A percentile compares a stretch with the other conserved stretches of the same genome.
Evolutionary conservation across 345 rosid species (phyloP).

Genomic region (Erodium maritimum): DNA sequence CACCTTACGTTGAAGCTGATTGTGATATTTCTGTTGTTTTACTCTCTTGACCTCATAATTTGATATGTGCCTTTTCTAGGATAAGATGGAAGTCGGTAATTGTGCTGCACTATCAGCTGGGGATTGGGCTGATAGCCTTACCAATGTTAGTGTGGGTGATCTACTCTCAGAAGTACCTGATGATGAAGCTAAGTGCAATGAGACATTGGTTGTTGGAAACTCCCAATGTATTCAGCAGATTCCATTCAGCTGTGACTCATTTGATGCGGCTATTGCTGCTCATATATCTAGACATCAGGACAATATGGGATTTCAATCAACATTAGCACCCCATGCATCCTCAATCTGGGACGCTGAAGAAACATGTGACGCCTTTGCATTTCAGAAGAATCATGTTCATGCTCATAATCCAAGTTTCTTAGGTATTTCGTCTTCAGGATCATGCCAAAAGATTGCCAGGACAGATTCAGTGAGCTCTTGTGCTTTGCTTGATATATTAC

Average conservation of each 20-base stretch:
- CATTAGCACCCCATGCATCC: constrained; percentile 32
- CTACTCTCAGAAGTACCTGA: constrained; percentile 65
- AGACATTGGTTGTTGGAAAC: constrained; percentile 25
- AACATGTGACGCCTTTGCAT: constrained; percentile 93
- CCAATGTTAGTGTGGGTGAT: constrained; percentile 85
- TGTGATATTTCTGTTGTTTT: not conserved
- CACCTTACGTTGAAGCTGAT: no score
- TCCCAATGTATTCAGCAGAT: constrained; percentile 46
- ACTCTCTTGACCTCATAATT: not conserved
- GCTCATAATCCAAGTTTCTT: constrained; percentile 16
- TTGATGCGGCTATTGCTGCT: constrained; percentile 98
- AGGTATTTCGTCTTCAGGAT: constrained; percentile 19
- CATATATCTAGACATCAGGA: constrained; percentile 72
- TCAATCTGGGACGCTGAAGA: constrained; percentile 97
- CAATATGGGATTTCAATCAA: constrained; percentile 32
- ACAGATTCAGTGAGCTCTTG: constrained; percentile 1
- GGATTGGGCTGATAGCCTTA: constrained; percentile 95
- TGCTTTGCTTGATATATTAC: not conserved
- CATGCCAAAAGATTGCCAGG: constrained; percentile 19
- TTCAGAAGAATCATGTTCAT: constrained; percentile 30
- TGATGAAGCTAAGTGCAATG: constrained; percentile 26
- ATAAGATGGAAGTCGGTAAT: constrained; percentile 23
- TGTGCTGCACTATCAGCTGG: constrained; percentile 44
- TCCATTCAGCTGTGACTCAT: constrained; percentile 82
- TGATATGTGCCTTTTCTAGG: constrained; percentile 24